Base-by-base conservation (phyloP, 2,329 filamentous ascomycete genomes). In the Fusarium circinatum region DNA sequence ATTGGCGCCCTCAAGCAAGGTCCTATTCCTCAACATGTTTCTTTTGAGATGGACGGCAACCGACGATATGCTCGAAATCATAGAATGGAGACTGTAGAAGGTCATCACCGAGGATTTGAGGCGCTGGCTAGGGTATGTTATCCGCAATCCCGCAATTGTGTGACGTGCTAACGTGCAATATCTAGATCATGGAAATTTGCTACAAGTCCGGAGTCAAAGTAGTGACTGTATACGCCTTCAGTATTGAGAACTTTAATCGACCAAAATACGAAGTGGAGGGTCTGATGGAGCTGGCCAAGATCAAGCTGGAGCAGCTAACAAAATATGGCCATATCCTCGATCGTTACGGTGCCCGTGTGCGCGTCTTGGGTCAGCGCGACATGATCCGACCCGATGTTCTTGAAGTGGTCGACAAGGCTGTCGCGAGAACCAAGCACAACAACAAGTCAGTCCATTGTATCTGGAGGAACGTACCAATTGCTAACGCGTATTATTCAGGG, bases 11-110 rank as follows among this genome's bases (percentile, higher is more conserved):
- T 98, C 61, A 92, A 92, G 79, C 96, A 98, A 83, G 96, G 96
- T 0, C 94, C 95, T 5, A 92, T 99, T 62, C 96, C 96, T 15
- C 92, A 94, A 79, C 96, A 99, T 89, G 90, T 99, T 69, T 96
- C 96, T n/a, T 99, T 99, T 80, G 96, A 98, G 77, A 99, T 99
- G 96, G 96, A 99, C 82, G 96, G 96, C 63, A 99, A 99, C 84
- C 88, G 96, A 78, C 92, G 96, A 51, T 99, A 97, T 85, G 96
- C 96, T 20, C 89, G 94, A 70, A 93, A 89, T 72, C 94, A 96
- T 84, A 91, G 96, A 74, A 98, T 99, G 81, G 96, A 99, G 85
- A 98, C 95, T 0, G 92, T 98, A 39, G 96, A 99, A 83, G 96
- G 96, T 30, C 96, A 99, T 82, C 95, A 98, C 81, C 86, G 97